A percentile compares a stretch with the other conserved stretches of the same genome.
Evolutionary conservation across 257 asterid species (phyloP).

Genomic region (Ajuga chamaepitys): DNA sequence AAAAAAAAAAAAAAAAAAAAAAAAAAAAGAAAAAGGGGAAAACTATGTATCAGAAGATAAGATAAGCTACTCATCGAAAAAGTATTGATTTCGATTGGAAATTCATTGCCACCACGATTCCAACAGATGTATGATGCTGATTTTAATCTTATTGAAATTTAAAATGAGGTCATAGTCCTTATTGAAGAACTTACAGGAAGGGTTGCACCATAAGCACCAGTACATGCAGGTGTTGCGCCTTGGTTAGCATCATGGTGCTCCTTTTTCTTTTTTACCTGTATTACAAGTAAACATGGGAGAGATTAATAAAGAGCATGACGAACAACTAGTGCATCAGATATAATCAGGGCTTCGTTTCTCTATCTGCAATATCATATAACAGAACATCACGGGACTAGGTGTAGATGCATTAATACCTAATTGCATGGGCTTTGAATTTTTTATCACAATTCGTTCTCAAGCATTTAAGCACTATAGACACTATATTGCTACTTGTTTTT

Average conservation of each 20-base stretch:
- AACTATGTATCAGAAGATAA: not conserved
- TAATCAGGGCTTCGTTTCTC: not conserved
- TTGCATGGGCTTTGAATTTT: not conserved
- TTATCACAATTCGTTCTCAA: not conserved
- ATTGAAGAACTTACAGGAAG: constrained; percentile 68
- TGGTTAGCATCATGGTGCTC: constrained; percentile 78
- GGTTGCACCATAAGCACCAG: constrained; percentile 71
- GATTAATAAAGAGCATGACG: not conserved
- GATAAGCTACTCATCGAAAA: not conserved
- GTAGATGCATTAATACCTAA: not conserved
- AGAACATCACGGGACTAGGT: not conserved
- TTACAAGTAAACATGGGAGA: constrained; percentile 1
- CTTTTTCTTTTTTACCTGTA: constrained; percentile 87
- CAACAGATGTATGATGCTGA: not conserved
- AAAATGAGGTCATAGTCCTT: not conserved
- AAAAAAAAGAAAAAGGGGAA: not conserved
- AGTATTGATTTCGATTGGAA: too few species aligned
- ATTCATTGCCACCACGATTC: not conserved
- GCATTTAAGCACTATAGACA: not conserved
- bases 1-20: too few species aligned
- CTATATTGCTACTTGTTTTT: not conserved
- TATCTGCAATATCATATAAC: not conserved
- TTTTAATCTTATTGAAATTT: not conserved
- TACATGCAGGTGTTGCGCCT: constrained; percentile 58
- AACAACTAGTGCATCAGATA: not conserved